These are phyloP conservation scores for Oropetium thomaeum DNA, from an alignment of 176 grass and related monocot species.

Conservation along the genomic window DNA sequence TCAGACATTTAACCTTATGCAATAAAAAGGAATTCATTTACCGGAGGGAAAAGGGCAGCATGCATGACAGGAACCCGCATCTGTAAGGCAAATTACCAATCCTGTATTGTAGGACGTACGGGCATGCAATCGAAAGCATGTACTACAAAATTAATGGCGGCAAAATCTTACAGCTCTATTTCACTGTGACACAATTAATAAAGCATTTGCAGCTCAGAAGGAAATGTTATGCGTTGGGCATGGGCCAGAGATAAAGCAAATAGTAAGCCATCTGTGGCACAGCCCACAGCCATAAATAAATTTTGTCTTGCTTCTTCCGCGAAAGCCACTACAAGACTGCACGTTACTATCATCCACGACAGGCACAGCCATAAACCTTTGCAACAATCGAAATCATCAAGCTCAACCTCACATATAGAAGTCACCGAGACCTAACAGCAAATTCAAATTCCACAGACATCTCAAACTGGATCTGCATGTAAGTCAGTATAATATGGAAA, in stretches of 20 bases:
- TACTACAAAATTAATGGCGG: background rate
- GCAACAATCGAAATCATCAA: background rate
- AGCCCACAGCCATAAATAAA: background rate
- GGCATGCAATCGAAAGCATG: background rate
- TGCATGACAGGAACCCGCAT: background rate
- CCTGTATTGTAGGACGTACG: background rate
- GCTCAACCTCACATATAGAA: no score
- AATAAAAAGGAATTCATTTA: no score
- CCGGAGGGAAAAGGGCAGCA: background rate
- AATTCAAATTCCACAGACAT: background rate
- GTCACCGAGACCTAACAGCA: background rate
- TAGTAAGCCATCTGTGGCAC: background rate
- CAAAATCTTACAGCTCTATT: background rate
- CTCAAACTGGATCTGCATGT: background rate
- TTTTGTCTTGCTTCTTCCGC: background rate
- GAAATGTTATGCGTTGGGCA: background rate
- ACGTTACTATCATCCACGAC: background rate
- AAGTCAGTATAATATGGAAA: background rate
- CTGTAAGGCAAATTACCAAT: background rate
- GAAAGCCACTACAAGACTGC: background rate
- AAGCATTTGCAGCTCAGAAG: background rate
- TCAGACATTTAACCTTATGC: background rate
- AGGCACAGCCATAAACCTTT: background rate
- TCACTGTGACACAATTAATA: background rate
- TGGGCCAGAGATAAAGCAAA: background rate